Evolutionary conservation across 129 eudicot species (phyloP), one percentile per base, ranked within the genome.

Genomic region (Centrapalus pauciflorus): DNA sequence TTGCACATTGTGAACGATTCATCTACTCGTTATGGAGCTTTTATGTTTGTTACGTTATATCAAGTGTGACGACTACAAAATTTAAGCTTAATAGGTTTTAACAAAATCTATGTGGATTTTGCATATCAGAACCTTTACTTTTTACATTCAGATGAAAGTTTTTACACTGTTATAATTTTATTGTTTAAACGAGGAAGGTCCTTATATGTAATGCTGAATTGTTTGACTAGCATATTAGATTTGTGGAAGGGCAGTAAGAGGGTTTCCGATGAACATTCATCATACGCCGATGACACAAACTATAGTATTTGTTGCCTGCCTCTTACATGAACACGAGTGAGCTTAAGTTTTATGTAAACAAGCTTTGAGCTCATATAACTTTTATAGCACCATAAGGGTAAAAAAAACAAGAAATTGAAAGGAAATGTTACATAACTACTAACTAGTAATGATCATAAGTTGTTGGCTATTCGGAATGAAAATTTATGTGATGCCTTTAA

Each of bases 51-150:
- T 38, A 38, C 3, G 14, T 38, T 40, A 1, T 2, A 38, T 50
- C 17, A n/a, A 16, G 17, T 64, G 57, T 4, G 4, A n/a, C 41
- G 23, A 0, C 40, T 3, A 6, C 0, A 63, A 2, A 14, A 43
- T 64, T 34, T 26, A 14, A 27, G 14, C 26, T 16, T 6, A 12
- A 20, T 37, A 10, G 12, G 25, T 21, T 61, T 30, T 20, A 37
- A 27, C 26, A 11, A 64, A 7, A 27, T 45, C 40, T 64, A 43
- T 64, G 45, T 45, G 70, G 28, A 46, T 65, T 4, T 25, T 65
- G n/a, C 58, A 16, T 64, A n/a, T 2, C 55, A 64, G 7, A 40
- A n/a, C n/a, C 4, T 14, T 13, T 20, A 51, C 58, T 11, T 51
- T 20, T 7, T n/a, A n/a, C 7, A 7, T 9, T 7, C 67, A 4